Conservation (phyloP, 345 rosid species). For the Erodium maritimum region DNA sequence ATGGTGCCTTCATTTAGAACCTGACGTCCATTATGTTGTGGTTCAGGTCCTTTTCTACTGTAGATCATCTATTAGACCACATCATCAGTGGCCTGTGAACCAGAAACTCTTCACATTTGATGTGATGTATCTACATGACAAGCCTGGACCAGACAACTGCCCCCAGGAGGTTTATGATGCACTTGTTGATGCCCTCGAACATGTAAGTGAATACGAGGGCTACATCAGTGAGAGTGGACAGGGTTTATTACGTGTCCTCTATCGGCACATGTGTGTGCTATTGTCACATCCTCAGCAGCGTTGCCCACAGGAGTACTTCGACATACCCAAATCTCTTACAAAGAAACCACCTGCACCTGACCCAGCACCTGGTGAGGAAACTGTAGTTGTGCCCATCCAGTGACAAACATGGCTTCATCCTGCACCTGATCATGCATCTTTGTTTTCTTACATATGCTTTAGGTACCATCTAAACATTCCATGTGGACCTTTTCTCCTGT, state of each 20-base stretch:
- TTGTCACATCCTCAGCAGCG: slow-evolving; percentile 86
- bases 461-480: no score
- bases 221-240: slow-evolving; percentile 76
- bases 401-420: slow-evolving; percentile 14
- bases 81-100: slow-evolving; percentile 58
- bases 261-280: slow-evolving; percentile 53
- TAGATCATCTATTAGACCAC: slow-evolving; percentile 68
- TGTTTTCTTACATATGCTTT: no score
- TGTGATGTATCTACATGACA: slow-evolving; percentile 86
- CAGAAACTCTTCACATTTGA: slow-evolving; percentile 79
- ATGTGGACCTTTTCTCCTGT: background rate
- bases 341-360: slow-evolving; percentile 50
- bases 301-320: slow-evolving; percentile 57
- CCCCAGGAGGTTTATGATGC: slow-evolving; percentile 77
- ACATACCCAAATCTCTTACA: slow-evolving; percentile 60
- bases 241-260: slow-evolving; percentile 51
- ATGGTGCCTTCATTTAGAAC: no score
- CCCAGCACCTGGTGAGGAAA: slow-evolving; percentile 34
- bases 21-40: background rate
- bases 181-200: slow-evolving; percentile 72
- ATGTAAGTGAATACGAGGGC: slow-evolving; percentile 72
- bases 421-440: background rate
- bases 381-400: slow-evolving; percentile 33
- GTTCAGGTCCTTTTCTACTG: slow-evolving; percentile 38
- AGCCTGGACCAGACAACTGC: slow-evolving; percentile 81